Conservation (phyloP, 2,329 filamentous ascomycete species). For the Trichoderma breve region DNA sequence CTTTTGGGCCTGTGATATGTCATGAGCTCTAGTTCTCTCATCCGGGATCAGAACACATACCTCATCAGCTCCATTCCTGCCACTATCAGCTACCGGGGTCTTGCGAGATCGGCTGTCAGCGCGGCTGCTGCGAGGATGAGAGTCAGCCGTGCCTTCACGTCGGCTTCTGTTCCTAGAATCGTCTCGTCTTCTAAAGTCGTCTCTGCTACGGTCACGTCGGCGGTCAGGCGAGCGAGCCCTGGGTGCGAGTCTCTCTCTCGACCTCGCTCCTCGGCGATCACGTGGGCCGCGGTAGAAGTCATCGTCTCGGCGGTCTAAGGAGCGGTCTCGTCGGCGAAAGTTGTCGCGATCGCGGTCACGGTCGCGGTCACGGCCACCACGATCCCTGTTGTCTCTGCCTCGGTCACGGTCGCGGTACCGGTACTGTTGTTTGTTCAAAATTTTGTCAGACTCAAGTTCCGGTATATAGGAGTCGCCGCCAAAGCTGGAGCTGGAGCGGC, state of each 20-base stretch:
- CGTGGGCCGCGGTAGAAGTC: constrained; percentile 58
- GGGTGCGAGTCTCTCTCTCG: constrained; percentile 58
- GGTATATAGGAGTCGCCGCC: constrained; percentile 10
- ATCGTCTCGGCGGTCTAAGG: constrained; percentile 65
- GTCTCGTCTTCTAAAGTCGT: constrained; percentile 69
- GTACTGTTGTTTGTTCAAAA: constrained; percentile 43
- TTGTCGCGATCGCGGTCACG: constrained; percentile 52
- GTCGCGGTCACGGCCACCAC: constrained; percentile 47
- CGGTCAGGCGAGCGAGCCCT: constrained; percentile 58
- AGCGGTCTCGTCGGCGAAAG: constrained; percentile 68
- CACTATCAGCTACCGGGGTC: constrained; percentile 48
- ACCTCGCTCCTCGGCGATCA: constrained; percentile 61
- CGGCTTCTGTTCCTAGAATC: constrained; percentile 63
- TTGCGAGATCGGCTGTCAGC: constrained; percentile 59
- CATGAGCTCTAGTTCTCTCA: constrained; percentile 26
- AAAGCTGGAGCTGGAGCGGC: constrained; percentile 18
- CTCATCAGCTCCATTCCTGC: constrained; percentile 52
- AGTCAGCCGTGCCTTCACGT: constrained; percentile 70
- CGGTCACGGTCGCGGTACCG: constrained; percentile 53
- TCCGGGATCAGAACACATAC: neutral
- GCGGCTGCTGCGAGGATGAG: constrained; percentile 62
- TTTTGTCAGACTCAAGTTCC: constrained; percentile 40
- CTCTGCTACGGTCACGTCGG: constrained; percentile 62
- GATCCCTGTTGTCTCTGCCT: constrained; percentile 57
- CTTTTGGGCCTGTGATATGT: constrained; percentile 50